A percentile compares a stretch with the other conserved stretches of the same genome.
Evolutionary conservation across 1,284 basidiomycete species (phyloP).

Genomic region (Sporisorium iseilematis-ciliati): DNA sequence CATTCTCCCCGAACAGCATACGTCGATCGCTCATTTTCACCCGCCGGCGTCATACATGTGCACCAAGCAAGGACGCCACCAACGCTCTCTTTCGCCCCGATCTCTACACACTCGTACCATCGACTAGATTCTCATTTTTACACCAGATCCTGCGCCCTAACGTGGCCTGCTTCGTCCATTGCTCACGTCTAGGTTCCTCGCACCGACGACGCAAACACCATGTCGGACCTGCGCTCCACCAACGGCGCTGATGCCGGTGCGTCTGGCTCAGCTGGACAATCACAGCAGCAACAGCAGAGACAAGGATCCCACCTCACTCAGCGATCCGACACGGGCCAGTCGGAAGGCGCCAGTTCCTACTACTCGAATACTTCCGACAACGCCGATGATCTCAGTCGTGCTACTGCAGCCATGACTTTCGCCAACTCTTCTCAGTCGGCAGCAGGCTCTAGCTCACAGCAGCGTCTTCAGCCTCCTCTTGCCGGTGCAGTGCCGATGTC

Average conservation of each 20-base stretch:
- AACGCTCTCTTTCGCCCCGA: neutral
- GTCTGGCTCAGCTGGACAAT: constrained; percentile 6
- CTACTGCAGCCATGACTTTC: constrained; percentile 24
- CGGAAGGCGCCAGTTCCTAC: constrained; percentile 37
- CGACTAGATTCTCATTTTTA: neutral
- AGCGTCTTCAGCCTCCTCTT: constrained; percentile 9
- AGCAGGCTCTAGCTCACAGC: constrained; percentile 18
- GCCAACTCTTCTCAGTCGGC: neutral
- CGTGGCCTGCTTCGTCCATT: neutral
- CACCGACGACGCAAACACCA: neutral
- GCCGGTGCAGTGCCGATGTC: constrained; percentile 10
- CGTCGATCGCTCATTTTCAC: neutral
- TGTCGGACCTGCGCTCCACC: constrained; percentile 17
- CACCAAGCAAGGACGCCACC: neutral
- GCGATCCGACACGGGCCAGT: constrained; percentile 32
- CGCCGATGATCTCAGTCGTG: constrained; percentile 16
- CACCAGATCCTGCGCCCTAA: neutral
- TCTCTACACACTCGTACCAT: neutral
- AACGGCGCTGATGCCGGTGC: constrained; percentile 5
- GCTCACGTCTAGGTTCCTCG: neutral
- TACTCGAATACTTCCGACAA: constrained; percentile 23
- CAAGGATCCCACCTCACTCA: constrained; percentile 20
- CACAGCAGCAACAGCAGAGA: neutral
- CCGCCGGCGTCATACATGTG: constrained; percentile 10
- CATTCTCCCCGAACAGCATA: neutral